Percentiles rank a stretch among this genome's conserved stretches.
Evolutionary conservation across 495 filamentous ascomycete genomes (phyloP).

Genomic region (Mycothermus thermophilus): DNA sequence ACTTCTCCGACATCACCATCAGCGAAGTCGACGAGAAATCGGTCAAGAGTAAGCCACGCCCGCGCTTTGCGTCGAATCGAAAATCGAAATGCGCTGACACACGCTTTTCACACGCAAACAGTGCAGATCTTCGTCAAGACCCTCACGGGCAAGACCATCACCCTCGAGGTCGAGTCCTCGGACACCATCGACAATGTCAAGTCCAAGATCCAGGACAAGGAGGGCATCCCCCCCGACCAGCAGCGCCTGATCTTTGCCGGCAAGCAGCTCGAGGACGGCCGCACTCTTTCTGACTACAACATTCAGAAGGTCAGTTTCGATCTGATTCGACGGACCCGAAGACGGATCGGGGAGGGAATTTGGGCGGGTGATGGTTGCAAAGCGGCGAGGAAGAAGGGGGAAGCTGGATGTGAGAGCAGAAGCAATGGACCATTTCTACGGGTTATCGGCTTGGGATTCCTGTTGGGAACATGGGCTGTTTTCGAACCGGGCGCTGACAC

Average conservation of each 20-base stretch:
- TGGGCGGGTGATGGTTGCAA: background rate
- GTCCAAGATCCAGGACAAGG: constrained; percentile 98
- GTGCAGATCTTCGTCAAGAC: constrained; percentile 81
- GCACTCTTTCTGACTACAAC: constrained; percentile 98
- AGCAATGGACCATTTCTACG: too few relatives aligned
- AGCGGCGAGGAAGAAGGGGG: background rate
- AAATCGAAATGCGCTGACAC: too few relatives aligned
- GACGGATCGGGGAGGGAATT: too few relatives aligned
- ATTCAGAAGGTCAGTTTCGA: constrained; percentile 92
- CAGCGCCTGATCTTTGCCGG: constrained; percentile 99
- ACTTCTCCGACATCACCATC: constrained; percentile 19
- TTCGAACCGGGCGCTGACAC: too few relatives aligned
- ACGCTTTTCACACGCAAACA: too few relatives aligned
- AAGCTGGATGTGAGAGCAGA: too few relatives aligned
- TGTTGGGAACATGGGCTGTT: constrained; percentile 1
- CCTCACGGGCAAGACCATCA: constrained; percentile 99
- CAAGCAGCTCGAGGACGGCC: constrained; percentile 99
- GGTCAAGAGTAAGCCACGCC: constrained; percentile 29
- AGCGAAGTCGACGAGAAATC: constrained; percentile 20
- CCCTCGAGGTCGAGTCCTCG: constrained; percentile 96
- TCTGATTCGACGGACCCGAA: too few relatives aligned
- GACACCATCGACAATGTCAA: constrained; percentile 99
- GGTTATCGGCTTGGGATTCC: too few relatives aligned
- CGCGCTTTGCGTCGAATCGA: too few relatives aligned
- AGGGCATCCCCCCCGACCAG: constrained; percentile 97